Evolutionary conservation across 805 yeast species (phyloP).

Genomic region (Teunomyces barrocoloradensis): DNA sequence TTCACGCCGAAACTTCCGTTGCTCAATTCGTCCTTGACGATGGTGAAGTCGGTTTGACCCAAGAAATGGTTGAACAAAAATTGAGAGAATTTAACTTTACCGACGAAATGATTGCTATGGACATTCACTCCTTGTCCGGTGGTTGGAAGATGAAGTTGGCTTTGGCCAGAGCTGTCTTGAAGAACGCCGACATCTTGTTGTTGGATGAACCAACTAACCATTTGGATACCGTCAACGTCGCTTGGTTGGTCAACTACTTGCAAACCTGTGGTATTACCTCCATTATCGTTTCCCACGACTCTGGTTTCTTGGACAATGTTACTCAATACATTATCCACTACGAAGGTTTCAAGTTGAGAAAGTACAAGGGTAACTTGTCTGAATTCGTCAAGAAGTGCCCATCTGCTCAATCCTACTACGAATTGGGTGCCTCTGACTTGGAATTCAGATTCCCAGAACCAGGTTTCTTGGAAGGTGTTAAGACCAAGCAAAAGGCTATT

Average conservation of each 20-base stretch:
- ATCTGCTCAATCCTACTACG: constrained; percentile 97
- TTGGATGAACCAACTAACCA: constrained; percentile 99
- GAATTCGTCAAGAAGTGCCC: constrained; percentile 99
- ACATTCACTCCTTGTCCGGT: constrained; percentile 96
- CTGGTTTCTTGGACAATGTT: constrained; percentile 98
- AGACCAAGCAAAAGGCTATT: constrained; percentile 99
- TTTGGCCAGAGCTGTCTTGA: constrained; percentile 97
- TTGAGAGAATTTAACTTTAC: constrained; percentile 90
- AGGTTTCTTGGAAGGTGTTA: constrained; percentile 99
- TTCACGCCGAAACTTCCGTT: constrained; percentile 94
- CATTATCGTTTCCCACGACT: constrained; percentile 98
- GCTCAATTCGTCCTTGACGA: constrained; percentile 86
- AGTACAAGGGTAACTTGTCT: constrained; percentile 99
- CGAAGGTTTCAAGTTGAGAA: constrained; percentile 99
- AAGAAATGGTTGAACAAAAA: constrained; percentile 68
- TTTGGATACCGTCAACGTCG: constrained; percentile 99
- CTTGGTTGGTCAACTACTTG: constrained; percentile 99
- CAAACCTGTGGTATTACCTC: constrained; percentile 98
- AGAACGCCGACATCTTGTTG: constrained; percentile 95
- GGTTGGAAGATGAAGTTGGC: constrained; percentile 99
- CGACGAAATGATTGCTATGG: constrained; percentile 89
- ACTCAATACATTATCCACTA: constrained; percentile 98
- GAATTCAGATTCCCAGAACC: constrained; percentile 99
- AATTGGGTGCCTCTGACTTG: constrained; percentile 95
- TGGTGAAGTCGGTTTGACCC: constrained; percentile 69